phyloP scores from a whole-genome alignment of 306 rosid species.

The Cicer chorassanicum region DNA sequence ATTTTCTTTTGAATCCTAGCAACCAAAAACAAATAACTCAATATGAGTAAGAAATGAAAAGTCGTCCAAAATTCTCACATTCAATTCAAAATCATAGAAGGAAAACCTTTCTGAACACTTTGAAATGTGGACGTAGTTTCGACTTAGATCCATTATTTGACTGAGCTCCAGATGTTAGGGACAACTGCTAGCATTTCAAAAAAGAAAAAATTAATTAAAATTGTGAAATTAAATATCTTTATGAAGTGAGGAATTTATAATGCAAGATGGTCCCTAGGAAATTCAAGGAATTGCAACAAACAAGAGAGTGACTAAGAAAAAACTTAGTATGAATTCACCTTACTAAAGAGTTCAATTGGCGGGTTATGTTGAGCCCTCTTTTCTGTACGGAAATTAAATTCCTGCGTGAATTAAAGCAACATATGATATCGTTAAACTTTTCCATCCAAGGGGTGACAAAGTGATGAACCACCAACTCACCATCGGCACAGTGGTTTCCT shows the following conservation, averaged over 20 bases:
- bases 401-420: constrained; percentile 61
- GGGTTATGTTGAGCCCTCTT: constrained; percentile 69
- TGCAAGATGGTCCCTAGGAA: constrained; percentile 8
- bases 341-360: constrained; percentile 86
- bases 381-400: constrained; percentile 74
- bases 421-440: constrained; percentile 22
- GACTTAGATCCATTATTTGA: constrained; percentile 53
- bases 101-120: constrained; percentile 65
- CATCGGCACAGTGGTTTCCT: constrained; percentile 78
- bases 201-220: constrained; percentile 41
- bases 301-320: neutral
- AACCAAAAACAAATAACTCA: constrained; percentile 64
- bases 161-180: constrained; percentile 67
- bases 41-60: constrained; percentile 33
- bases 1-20: constrained; percentile 95
- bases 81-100: constrained; percentile 47
- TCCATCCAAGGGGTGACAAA: constrained; percentile 22
- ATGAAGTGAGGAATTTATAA: constrained; percentile 20
- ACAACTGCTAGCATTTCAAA: constrained; percentile 60
- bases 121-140: constrained; percentile 52
- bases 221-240: constrained; percentile 19
- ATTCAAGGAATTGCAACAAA: constrained; percentile 22
- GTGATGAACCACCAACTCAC: constrained; percentile 52
- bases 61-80: constrained; percentile 22
- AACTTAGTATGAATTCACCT: constrained; percentile 55